Percentiles rank a stretch among this genome's conserved stretches.
Evolutionary conservation across 139 green algal genomes (phyloP).

Genomic region (Yamagishiella unicocca): DNA sequence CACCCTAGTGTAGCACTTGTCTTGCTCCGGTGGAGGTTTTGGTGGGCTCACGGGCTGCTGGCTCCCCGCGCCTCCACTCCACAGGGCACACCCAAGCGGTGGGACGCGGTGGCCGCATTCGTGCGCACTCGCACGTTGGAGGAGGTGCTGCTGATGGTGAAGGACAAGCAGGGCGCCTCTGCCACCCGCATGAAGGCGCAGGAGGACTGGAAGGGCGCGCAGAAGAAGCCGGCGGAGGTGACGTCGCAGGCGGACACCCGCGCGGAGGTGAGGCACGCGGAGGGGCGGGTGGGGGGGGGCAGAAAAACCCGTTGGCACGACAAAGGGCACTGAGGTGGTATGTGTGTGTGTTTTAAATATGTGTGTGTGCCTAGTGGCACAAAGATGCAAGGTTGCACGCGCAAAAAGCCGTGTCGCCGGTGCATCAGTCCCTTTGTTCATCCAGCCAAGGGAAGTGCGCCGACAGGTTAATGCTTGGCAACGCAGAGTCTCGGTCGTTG

Average conservation of each 20-base stretch:
- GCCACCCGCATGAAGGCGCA: constrained; percentile 58
- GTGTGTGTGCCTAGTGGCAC: too few species aligned
- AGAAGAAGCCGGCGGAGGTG: constrained; percentile 74
- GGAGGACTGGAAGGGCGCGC: constrained; percentile 74
- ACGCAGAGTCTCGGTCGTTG: too few species aligned
- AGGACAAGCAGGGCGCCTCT: constrained; percentile 72
- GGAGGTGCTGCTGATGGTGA: constrained; percentile 92
- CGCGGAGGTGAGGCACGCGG: not conserved
- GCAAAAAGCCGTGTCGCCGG: too few species aligned
- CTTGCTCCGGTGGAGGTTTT: too few species aligned
- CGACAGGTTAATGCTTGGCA: too few species aligned
- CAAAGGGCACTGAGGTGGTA: too few species aligned
- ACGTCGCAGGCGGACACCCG: constrained; percentile 32
- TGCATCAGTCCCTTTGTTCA: too few species aligned
- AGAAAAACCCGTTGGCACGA: too few species aligned
- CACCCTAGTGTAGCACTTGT: too few species aligned
- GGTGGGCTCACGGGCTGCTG: not conserved
- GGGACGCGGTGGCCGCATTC: constrained; percentile 83
- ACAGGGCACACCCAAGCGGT: constrained; percentile 87
- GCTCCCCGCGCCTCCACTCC: not conserved
- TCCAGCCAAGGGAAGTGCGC: too few species aligned
- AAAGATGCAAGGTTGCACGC: too few species aligned
- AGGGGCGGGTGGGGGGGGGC: not conserved
- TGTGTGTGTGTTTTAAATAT: too few species aligned
- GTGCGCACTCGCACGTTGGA: constrained; percentile 84